A percentile compares a stretch with the other conserved stretches of the same genome.
Conservation (phyloP, 225 moss, liverwort and hornwort genomes). For the Polytrichum commune region DNA sequence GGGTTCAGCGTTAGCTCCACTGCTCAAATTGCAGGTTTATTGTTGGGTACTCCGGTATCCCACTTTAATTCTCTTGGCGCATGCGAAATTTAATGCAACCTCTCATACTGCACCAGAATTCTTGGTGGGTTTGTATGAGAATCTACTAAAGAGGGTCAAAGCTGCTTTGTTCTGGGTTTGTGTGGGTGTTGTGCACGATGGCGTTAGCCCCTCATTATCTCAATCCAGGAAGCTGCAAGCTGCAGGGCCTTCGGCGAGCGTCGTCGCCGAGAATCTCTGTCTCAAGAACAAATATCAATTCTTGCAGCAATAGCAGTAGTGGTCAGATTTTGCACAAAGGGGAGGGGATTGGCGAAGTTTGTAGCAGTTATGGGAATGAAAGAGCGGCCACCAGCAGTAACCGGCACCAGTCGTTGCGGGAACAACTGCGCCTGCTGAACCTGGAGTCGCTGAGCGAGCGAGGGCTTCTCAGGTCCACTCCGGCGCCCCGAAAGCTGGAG, state of each 20-base stretch:
- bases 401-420: conserved; percentile 38
- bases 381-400: conserved; percentile 15
- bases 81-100: too few species aligned
- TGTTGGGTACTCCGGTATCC: too few species aligned
- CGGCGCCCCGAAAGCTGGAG: conserved; percentile 24
- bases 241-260: conserved; percentile 7
- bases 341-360: conserved; percentile 28
- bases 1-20: too few species aligned
- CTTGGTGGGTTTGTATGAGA: too few species aligned
- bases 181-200: conserved; percentile 17
- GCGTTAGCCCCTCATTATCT: conserved; percentile 43
- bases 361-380: conserved; percentile 4
- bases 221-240: conserved; percentile 34
- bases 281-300: conserved; percentile 19
- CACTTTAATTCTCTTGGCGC: too few species aligned
- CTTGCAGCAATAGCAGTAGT: conserved; percentile 14
- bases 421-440: conserved; percentile 55
- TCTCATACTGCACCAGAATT: too few species aligned
- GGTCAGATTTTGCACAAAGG: background rate
- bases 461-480: conserved; percentile 24
- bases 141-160: too few species aligned
- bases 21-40: too few species aligned
- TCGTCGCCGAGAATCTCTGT: conserved; percentile 17
- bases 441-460: conserved; percentile 43
- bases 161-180: too few species aligned